Base-by-base conservation (phyloP, 192 early-diverging fungal genomes). In the Diversispora epigaea region DNA sequence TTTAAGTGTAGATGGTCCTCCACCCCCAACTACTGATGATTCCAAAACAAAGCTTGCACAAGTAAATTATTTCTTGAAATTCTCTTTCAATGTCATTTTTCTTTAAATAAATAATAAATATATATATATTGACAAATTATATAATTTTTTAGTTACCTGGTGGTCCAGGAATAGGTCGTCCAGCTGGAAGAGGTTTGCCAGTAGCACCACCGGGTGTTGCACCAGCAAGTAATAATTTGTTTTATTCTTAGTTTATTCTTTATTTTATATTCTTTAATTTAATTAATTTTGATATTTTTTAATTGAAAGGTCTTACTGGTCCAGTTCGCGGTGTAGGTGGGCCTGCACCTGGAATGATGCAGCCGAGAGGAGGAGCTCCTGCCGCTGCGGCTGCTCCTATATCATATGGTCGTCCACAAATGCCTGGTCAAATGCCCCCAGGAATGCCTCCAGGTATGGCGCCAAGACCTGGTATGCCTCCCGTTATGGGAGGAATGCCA, bases 281-380 rank as follows among this genome's bases (percentile, higher is more conserved):
- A 32, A 1, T 32, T 32, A 32, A 32, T 32, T 32, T 32, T 32
- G 2, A 32, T 32, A 32, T 32, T 2, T 32, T 32, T 32, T 32
- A 2, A 32, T 32, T 32, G 25, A 32, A 1, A 73, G 92, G 93
- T 49, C 84, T 98, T 57, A 86, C 91, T 41, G 95, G 94, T 40
- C 97, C 96, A 43, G 91, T 98, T n/a, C 88, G 95, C 66, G 97
- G 97, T 65, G 91, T 99, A 50, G 96, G 97, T 77, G 97, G 95
- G 41, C 97, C 97, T 45, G 92, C 92, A 21, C 88, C 90, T 56
- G 88, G 87, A 74, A 91, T 92, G 87, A 98, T 98, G 95, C 86
- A 89, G 73, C 95, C 94, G 47, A 88, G 84, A 60, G 85, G 89
- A n/a, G 83, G 86, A 6, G 84, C 89, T 25, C 87, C 82, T 17